Base-by-base conservation (phyloP, 257 asterid species). In the Solanum appendiculatum region DNA sequence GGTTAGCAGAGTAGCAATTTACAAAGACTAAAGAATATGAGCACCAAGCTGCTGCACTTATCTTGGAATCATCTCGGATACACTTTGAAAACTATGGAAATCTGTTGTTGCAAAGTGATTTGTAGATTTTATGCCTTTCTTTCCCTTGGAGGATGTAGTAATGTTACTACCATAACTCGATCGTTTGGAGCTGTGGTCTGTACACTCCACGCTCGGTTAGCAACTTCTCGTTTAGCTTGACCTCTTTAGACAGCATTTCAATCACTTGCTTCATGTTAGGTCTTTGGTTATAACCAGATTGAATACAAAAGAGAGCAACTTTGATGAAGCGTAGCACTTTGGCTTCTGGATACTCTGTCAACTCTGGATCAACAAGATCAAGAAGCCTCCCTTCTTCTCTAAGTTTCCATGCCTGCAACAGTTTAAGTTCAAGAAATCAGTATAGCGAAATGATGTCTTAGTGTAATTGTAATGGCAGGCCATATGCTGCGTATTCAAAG, bases 211-310 rank as follows among this genome's bases (percentile, higher is more conserved):
- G 98, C 84, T 91, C 93, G 0, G 93, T 90, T 70, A 96, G 85
- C 63, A 94, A 37, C 80, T 89, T 88, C 78, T 92, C 98, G 4
- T 94, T 94, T 3, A 96, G 95, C 46, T 0, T 63, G 85, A 94
- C 98, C 34, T 94, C 93, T 14, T 90, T 85, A 0, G 98, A 92
- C 18, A 96, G 92, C 98, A 96, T 94, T 58, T 72, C 91, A 86
- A 94, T 86, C 84, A 96, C 98, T 85, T 96, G 97, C 80, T 91
- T 94, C 98, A 96, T 96, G 88, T 89, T 93, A 7, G 98, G 98
- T 75, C 98, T 92, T 40, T 88, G 93, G 39, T 94, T 93, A 86
- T 96, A 86, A 60, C 93, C 89, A 36, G 96, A 92, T 85, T 96
- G 98, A 14, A 95, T 94, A 89, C 98, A 96, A 86, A 96, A 93